A percentile compares a stretch with the other conserved stretches of the same genome.
Conservation (phyloP, 257 asterid species). For the Nicotiana undulata region DNA sequence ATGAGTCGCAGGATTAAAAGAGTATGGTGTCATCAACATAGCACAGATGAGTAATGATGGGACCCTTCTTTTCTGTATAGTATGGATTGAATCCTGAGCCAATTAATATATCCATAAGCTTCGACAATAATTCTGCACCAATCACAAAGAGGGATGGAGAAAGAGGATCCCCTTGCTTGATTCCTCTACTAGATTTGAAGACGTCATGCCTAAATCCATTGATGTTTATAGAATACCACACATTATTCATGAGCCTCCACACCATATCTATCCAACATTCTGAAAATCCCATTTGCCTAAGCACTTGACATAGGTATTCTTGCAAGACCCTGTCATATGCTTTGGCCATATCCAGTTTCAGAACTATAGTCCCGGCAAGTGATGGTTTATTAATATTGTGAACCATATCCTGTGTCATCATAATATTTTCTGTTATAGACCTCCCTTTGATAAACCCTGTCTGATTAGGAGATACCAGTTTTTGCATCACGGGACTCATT, state of each 20-base stretch:
- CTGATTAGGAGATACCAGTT: neutral
- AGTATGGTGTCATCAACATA: neutral
- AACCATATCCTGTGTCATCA: neutral
- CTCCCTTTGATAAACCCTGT: too few species aligned
- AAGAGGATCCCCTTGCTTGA: neutral
- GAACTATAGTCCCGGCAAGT: neutral
- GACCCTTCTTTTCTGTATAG: neutral
- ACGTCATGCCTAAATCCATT: neutral
- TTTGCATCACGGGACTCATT: neutral
- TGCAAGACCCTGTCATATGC: neutral
- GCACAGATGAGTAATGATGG: neutral
- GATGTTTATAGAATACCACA: neutral
- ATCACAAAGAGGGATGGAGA: neutral
- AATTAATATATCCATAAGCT: too few species aligned
- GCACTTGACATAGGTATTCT: neutral
- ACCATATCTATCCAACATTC: neutral
- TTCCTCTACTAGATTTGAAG: neutral
- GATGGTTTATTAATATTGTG: neutral
- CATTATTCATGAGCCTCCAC: too few species aligned
- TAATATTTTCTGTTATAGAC: neutral
- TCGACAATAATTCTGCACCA: too few species aligned
- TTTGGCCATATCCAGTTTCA: neutral
- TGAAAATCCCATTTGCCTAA: neutral
- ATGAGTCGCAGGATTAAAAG: too few species aligned
- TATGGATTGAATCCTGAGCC: too few species aligned